Conservation (phyloP, 306 rosid genomes). For the Vigna mungo region DNA sequence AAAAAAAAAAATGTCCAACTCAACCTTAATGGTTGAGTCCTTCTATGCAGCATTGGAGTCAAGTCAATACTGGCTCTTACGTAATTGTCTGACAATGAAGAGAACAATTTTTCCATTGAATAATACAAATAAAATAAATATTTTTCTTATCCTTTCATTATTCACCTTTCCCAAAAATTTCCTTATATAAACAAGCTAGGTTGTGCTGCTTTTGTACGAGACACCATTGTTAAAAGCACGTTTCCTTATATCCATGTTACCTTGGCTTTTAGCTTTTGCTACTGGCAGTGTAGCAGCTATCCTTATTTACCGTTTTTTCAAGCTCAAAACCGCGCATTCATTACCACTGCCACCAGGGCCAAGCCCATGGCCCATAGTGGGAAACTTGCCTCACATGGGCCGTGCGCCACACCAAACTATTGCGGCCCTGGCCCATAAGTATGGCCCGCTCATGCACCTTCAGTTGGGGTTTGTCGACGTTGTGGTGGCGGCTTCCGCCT, state of each 20-base stretch:
- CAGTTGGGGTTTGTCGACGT: neutral
- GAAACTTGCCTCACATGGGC: neutral
- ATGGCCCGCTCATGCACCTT: neutral
- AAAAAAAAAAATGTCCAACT: too few relatives aligned
- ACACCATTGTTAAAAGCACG: neutral
- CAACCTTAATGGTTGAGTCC: too few relatives aligned
- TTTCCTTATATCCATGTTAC: constrained; percentile 32
- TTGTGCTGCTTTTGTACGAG: too few relatives aligned
- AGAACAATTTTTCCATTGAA: too few relatives aligned
- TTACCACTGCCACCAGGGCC: neutral
- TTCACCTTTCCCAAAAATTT: too few relatives aligned
- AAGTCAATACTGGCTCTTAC: too few relatives aligned
- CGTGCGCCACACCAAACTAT: neutral
- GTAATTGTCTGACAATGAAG: too few relatives aligned
- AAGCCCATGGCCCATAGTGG: neutral
- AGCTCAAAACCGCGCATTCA: neutral
- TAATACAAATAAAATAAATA: too few relatives aligned
- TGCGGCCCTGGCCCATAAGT: neutral
- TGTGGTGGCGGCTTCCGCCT: constrained; percentile 55
- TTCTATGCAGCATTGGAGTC: too few relatives aligned
- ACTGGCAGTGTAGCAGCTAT: constrained; percentile 21
- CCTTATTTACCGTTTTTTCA: constrained; percentile 26
- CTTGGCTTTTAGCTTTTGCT: constrained; percentile 15
- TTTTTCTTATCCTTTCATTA: too few relatives aligned
- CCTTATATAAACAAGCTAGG: too few relatives aligned